Base-by-base conservation (phyloP, 2,329 filamentous ascomycete species). In the Monilinia laxa region DNA sequence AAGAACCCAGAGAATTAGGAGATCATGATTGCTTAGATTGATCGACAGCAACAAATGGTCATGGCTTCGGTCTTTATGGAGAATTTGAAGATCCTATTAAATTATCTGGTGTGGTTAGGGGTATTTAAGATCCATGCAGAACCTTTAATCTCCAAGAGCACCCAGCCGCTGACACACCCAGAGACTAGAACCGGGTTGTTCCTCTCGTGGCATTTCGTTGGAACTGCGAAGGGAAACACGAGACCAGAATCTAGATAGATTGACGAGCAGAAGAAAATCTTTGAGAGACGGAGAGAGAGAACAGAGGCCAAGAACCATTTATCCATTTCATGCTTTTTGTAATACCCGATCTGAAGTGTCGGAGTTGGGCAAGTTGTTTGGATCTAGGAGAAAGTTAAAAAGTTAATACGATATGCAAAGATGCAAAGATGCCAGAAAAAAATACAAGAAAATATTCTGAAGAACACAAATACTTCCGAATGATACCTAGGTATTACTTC, bases 31-130 rank as follows among this genome's bases (percentile, higher is more conserved):
- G 59, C 59, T 62, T 52, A 65, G 28, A 65, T 65, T 60, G 64
- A 65, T 65, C 64, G 55, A 65, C 64, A 62, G 57, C 52, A 60
- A 31, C 42, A 38, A 65, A 59, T 60, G 64, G 64, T 65, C 64
- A 65, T 28, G 63, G 63, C 63, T 65, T 51, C 42, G 63, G 63
- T 31, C 54, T 52, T 28, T 53, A 65, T 60, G 64, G 55, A 60
- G 64, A 65, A 53, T 65, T 53, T 45, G 64, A 60, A 45, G 55
- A 65, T 65, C 54, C 23, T 59, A 51, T 65, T 59, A 25, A 60
- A 59, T 38, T 59, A 42, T 25, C 23, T 59, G 53, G 28, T 51
- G 42, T 51, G 55, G 56, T 65, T 51, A 65, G 35, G 64, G 49
- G 49, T 56, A n/a, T 56, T 47, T 45, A 23, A 11, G 56, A 65